Conservation (phyloP, 2,329 filamentous ascomycete genomes). For the Cladosporium sp. region DNA sequence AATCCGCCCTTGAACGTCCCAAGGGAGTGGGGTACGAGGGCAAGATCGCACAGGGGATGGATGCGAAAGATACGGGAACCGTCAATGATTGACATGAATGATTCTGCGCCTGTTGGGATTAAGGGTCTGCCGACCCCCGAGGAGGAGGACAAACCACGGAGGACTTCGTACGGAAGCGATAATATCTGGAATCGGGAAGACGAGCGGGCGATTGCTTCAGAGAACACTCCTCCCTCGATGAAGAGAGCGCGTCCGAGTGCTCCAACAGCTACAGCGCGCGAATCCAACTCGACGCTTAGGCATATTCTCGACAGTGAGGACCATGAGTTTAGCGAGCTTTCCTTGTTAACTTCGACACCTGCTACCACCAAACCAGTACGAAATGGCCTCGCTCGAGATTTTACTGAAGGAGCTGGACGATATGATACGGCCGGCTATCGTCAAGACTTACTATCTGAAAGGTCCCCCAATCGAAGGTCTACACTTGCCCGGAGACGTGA, state of each 20-base stretch:
- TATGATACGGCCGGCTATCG: conserved; percentile 34
- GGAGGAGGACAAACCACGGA: conserved; percentile 26
- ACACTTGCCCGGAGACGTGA: conserved; percentile 19
- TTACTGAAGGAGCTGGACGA: conserved; percentile 40
- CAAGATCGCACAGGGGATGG: conserved; percentile 35
- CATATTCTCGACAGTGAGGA: conserved; percentile 35
- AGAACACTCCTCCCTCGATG: conserved; percentile 45
- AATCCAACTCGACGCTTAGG: conserved; percentile 31
- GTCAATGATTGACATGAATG: not conserved
- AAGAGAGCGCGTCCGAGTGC: conserved; percentile 23
- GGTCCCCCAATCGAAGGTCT: conserved; percentile 8
- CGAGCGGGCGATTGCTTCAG: conserved; percentile 42
- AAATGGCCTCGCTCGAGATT: conserved; percentile 34
- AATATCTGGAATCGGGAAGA: conserved; percentile 36
- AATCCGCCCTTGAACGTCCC: conserved; percentile 49
- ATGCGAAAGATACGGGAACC: conserved; percentile 27
- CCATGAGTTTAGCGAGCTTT: conserved; percentile 48
- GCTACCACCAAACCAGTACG: conserved; percentile 37
- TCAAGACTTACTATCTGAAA: conserved; percentile 4
- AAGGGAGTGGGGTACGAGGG: conserved; percentile 45
- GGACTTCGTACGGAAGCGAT: conserved; percentile 29
- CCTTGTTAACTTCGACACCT: conserved; percentile 51
- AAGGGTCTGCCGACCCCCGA: conserved; percentile 15
- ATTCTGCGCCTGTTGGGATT: not conserved
- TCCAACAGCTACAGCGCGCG: conserved; percentile 28